A percentile compares a stretch with the other conserved stretches of the same genome.
Evolutionary conservation across 306 rosid genomes (phyloP).

Genomic region (Luffa acutangula): DNA sequence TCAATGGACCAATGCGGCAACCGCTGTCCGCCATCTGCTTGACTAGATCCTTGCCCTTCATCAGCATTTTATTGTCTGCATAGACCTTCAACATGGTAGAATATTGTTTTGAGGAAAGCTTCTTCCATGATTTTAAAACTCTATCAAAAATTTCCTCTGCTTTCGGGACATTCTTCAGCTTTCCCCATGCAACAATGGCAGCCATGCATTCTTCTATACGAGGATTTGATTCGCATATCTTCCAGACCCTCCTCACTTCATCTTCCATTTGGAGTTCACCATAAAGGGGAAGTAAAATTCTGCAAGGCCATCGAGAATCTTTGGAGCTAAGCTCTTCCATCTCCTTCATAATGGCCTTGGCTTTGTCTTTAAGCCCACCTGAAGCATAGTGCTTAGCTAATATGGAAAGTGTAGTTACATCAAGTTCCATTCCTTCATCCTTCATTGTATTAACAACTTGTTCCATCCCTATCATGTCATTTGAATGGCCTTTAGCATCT

Average conservation of each 20-base stretch:
- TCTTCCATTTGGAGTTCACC: conserved; percentile 56
- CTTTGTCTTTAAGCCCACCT: conserved; percentile 58
- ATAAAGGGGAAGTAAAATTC: conserved; percentile 43
- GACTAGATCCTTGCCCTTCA: conserved; percentile 62
- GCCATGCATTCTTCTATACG: conserved; percentile 32
- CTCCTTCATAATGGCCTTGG: conserved; percentile 50
- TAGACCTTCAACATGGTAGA: conserved; percentile 50
- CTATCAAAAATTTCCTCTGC: conserved; percentile 66
- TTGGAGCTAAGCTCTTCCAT: conserved; percentile 50
- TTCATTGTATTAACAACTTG: conserved; percentile 66
- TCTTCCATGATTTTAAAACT: conserved; percentile 31
- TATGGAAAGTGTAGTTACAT: conserved; percentile 17
- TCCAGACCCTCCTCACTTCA: conserved; percentile 73
- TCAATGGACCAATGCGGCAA: conserved; percentile 39
- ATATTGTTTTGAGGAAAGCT: conserved; percentile 31
- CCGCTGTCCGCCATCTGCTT: conserved; percentile 55
- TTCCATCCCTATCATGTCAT: conserved; percentile 74
- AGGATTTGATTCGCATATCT: conserved; percentile 46
- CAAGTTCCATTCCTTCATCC: conserved; percentile 54
- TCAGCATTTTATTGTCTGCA: conserved; percentile 44
- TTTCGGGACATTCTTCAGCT: conserved; percentile 50
- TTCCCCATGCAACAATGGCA: conserved; percentile 80
- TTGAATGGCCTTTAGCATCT: conserved; percentile 45
- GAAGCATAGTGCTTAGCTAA: conserved; percentile 48
- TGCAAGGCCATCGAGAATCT: conserved; percentile 25